Evolutionary conservation across 75 land plant genomes (phyloP).

Genomic region (Azolla pinnata): DNA sequence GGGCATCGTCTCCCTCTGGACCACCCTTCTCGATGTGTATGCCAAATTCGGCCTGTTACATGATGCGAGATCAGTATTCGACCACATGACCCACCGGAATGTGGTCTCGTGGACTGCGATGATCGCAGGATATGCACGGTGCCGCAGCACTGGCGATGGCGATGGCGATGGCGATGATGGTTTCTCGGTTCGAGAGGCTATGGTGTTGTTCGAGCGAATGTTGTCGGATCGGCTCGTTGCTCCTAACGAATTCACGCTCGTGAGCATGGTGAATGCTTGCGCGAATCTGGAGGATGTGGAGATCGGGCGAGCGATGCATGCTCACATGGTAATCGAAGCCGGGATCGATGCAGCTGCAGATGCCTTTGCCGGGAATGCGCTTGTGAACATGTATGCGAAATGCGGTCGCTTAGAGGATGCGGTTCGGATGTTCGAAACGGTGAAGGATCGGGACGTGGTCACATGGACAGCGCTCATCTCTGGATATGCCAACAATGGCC

Average conservation of each 20-base stretch:
- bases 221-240: conserved; percentile 8
- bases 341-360: neutral
- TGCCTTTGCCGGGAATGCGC: conserved; percentile 34
- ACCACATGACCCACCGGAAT: conserved; percentile 25
- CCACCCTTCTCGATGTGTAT: conserved; percentile 36
- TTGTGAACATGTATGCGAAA: conserved; percentile 43
- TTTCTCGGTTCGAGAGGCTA: conserved; percentile 28
- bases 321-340: neutral
- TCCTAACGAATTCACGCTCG: conserved; percentile 41
- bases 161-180: no score
- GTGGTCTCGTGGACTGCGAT: no score
- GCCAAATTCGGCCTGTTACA: conserved; percentile 8
- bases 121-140: conserved; percentile 27
- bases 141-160: no score
- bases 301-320: neutral
- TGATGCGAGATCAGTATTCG: conserved; percentile 22
- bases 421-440: conserved; percentile 37
- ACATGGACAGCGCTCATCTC: conserved; percentile 64
- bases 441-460: conserved; percentile 20
- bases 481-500: conserved; percentile 46
- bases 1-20: conserved; percentile 31
- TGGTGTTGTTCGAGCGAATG: conserved; percentile 37
- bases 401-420: conserved; percentile 29
- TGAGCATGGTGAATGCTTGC: conserved; percentile 44
- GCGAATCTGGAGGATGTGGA: conserved; percentile 2